A percentile compares a stretch with the other conserved stretches of the same genome.
phyloP scores from a whole-genome alignment of 2,329 filamentous ascomycete genomes.

The Diaporthe sp. region DNA sequence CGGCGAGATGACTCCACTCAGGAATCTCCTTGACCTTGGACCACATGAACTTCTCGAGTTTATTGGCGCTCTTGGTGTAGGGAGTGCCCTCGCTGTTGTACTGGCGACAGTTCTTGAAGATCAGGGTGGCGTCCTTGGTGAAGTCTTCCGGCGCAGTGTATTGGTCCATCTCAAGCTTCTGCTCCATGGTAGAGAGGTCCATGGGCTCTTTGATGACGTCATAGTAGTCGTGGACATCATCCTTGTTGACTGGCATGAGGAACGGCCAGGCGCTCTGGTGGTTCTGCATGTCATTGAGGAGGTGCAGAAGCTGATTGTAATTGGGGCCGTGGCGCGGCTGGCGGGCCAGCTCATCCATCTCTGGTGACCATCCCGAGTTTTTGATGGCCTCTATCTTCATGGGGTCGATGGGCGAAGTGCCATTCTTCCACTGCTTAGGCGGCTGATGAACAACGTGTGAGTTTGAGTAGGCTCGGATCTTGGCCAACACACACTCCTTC shows the following conservation, averaged over 20 bases:
- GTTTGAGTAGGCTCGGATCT: slow-evolving; percentile 91
- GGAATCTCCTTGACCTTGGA: slow-evolving; percentile 89
- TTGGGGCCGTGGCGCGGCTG: slow-evolving; percentile 96
- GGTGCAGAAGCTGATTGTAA: slow-evolving; percentile 91
- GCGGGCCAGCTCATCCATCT: slow-evolving; percentile 96
- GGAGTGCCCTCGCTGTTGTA: slow-evolving; percentile 97
- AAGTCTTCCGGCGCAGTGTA: slow-evolving; percentile 95
- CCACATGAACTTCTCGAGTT: slow-evolving; percentile 96
- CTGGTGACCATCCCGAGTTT: slow-evolving; percentile 92
- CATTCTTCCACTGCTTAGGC: slow-evolving; percentile 85
- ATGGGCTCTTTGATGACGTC: slow-evolving; percentile 98
- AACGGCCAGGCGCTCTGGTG: slow-evolving; percentile 96
- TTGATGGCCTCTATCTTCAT: slow-evolving; percentile 89
- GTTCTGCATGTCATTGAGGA: slow-evolving; percentile 96
- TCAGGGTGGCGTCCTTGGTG: slow-evolving; percentile 84
- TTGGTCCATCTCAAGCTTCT: slow-evolving; percentile 91
- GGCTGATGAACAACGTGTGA: slow-evolving; percentile 89
- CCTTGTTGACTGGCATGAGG: slow-evolving; percentile 89
- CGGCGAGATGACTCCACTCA: slow-evolving; percentile 81
- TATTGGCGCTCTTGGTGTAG: slow-evolving; percentile 95
- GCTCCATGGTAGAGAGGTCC: slow-evolving; percentile 96
- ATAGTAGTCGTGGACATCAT: slow-evolving; percentile 99
- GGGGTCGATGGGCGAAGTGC: slow-evolving; percentile 80
- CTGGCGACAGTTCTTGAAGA: slow-evolving; percentile 94
- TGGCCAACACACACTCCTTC: slow-evolving; percentile 93